Base-by-base conservation (phyloP, 2,329 filamentous ascomycete species). In the Canariomyces notabilis region DNA sequence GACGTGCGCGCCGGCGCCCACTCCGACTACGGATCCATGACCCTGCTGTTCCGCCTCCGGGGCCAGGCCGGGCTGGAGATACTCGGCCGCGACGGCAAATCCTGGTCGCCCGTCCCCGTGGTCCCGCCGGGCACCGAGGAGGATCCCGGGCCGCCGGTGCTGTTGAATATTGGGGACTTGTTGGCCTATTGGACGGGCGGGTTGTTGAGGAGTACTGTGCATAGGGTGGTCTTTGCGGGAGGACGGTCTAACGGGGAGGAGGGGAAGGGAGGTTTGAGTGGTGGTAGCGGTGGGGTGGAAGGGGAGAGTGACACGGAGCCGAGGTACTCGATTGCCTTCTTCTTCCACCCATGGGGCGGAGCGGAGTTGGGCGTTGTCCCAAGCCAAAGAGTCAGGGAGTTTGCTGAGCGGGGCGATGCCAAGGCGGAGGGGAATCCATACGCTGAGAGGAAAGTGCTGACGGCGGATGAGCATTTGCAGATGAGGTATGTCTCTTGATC, bases 1-100 rank as follows among this genome's bases (percentile, higher is more conserved):
- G 87, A 91, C 59, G 79, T 96, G 50, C 83, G 91, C 21, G 91
- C 91, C 6, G 93, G 91, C 47, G 89, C 91, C 0, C 91, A 97
- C 66, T 91, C 86, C 4, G 90, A 96, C 69, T 95, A 95, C 67
- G 81, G 81, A 46, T 79, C 75, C 49, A 67, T 84, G 48, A 84
- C 80, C 2, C 70, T 84, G n/a, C 77, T 97, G 9, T 97, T 98
- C 72, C 89, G 93, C 56, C 79, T 90, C 2, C 79, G 80, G 1
- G 86, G 86, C 2, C 89, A 96, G 59, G 83, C 89, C 0, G 93
- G 93, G 0, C 74, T 98, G 1, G 89, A 97, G 65, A 84, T 97
- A 51, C 75, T 83, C 6, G 83, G 80, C 2, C 74, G 73, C 0
- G 69, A 74, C 14, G 64, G 63, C 6, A 67, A 65, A 16, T 53